Evolutionary conservation across 306 rosid genomes (phyloP).

Genomic region (Ceratonia siliqua): DNA sequence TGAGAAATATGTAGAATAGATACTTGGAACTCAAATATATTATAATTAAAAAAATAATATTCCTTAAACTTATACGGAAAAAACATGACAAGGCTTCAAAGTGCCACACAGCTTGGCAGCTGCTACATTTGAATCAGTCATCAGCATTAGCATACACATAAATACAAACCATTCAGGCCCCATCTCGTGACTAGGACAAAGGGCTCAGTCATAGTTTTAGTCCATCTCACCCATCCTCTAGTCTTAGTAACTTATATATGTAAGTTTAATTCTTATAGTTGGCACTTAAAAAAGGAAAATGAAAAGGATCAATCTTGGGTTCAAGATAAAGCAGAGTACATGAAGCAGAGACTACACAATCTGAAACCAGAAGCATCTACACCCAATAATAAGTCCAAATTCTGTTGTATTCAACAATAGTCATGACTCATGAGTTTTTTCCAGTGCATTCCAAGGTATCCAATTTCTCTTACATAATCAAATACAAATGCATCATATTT

Average conservation of each 20-base stretch:
- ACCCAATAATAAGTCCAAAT: not conserved
- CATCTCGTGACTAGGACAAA: slow-evolving; percentile 26
- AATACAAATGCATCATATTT: slow-evolving; percentile 19
- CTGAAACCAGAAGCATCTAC: slow-evolving; percentile 19
- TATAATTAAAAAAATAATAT: not conserved
- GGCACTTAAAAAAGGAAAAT: slow-evolving; percentile 1
- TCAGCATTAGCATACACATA: slow-evolving; percentile 30
- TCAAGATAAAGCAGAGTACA: slow-evolving; percentile 9
- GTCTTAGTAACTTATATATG: not conserved
- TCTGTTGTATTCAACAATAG: not conserved
- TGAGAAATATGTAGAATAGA: slow-evolving; percentile 41
- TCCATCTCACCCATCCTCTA: not conserved
- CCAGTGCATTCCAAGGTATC: not conserved
- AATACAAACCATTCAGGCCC: slow-evolving; percentile 18
- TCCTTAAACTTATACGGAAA: slow-evolving; percentile 15
- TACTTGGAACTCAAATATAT: slow-evolving; percentile 25
- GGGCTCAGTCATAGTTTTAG: slow-evolving; percentile 4
- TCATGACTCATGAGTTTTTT: not conserved
- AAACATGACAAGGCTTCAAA: not conserved
- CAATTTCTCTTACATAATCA: slow-evolving; percentile 4
- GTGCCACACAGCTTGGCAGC: slow-evolving; percentile 10
- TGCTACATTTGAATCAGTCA: not conserved
- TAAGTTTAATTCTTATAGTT: slow-evolving; percentile 2
- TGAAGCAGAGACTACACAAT: slow-evolving; percentile 12
- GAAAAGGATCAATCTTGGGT: slow-evolving; percentile 17